phyloP scores from a whole-genome alignment of 192 early-diverging fungal species.

The Rhizophlyctis rosea region DNA sequence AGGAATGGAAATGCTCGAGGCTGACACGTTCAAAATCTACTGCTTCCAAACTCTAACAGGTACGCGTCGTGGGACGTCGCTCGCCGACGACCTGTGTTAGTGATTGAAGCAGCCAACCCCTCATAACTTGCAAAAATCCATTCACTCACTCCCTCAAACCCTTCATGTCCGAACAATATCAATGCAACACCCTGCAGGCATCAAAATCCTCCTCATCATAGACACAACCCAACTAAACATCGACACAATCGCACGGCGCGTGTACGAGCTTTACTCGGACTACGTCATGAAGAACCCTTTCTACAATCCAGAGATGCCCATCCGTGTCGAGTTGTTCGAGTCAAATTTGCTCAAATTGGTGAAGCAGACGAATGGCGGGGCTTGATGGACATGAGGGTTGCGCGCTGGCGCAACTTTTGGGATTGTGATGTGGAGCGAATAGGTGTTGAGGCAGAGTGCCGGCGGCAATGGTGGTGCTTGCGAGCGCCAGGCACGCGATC shows the following conservation, averaged over 20 bases:
- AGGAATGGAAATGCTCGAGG: constrained; percentile 90
- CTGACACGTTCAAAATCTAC: constrained; percentile 84
- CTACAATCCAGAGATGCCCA: constrained; percentile 98
- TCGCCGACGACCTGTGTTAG: no score
- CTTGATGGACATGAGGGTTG: not conserved
- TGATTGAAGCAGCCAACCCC: no score
- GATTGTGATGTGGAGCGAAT: no score
- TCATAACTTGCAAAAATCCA: not conserved
- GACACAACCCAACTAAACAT: constrained; percentile 73
- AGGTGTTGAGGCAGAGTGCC: no score
- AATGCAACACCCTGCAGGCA: constrained; percentile 55
- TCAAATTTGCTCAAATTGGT: constrained; percentile 67
- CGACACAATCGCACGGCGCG: constrained; percentile 57
- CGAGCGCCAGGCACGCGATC: no score
- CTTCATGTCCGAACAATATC: not conserved
- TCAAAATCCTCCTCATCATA: constrained; percentile 91
- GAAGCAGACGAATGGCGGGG: constrained; percentile 33
- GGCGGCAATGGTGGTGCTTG: no score
- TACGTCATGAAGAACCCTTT: constrained; percentile 99
- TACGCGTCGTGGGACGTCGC: constrained; percentile 28
- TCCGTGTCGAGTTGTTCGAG: constrained; percentile 95
- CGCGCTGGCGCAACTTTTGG: no score
- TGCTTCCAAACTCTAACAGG: constrained; percentile 94
- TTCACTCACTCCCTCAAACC: constrained; percentile 1
- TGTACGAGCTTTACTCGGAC: constrained; percentile 90